Conservation (phyloP, 2,329 filamentous ascomycete species). For the Amauroascus niger region DNA sequence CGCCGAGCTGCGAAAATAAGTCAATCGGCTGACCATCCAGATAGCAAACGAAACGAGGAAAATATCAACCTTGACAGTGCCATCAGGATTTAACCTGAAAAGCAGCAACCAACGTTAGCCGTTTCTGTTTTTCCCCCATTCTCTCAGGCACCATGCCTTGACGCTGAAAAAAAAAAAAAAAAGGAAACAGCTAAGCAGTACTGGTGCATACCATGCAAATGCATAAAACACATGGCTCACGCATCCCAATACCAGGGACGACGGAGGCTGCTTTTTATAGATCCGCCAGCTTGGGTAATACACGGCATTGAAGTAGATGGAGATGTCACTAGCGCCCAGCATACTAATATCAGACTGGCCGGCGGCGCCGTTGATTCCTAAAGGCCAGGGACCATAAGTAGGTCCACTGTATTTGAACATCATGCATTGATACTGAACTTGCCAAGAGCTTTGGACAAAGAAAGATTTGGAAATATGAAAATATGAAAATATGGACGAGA, state of each 20-base stretch:
- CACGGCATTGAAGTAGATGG: slow-evolving; percentile 55
- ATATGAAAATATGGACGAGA: no score
- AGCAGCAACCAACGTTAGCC: slow-evolving; percentile 5
- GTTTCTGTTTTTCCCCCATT: no score
- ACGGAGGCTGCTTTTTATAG: slow-evolving; percentile 63
- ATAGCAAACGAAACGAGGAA: slow-evolving; percentile 19
- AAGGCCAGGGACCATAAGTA: slow-evolving; percentile 9
- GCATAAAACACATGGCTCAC: slow-evolving; percentile 77
- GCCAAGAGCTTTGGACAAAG: neutral
- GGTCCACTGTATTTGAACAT: slow-evolving; percentile 9
- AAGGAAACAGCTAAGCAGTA: neutral
- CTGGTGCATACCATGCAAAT: slow-evolving; percentile 50
- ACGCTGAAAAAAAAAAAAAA: no score
- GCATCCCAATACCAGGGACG: slow-evolving; percentile 61
- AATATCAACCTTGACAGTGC: slow-evolving; percentile 59
- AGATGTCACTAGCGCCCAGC: slow-evolving; percentile 28
- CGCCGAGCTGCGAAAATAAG: slow-evolving; percentile 52
- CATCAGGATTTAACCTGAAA: slow-evolving; percentile 56
- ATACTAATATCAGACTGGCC: slow-evolving; percentile 3
- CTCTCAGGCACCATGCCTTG: no score
- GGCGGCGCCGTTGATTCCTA: slow-evolving; percentile 5
- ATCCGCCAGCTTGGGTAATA: slow-evolving; percentile 76
- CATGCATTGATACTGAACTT: neutral
- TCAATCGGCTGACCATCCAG: slow-evolving; percentile 4
- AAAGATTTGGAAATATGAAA: neutral